Evolutionary conservation across 1,284 basidiomycete species (phyloP), one percentile per base, ranked within the genome.

Genomic region (Lignosus rhinocerotis): DNA sequence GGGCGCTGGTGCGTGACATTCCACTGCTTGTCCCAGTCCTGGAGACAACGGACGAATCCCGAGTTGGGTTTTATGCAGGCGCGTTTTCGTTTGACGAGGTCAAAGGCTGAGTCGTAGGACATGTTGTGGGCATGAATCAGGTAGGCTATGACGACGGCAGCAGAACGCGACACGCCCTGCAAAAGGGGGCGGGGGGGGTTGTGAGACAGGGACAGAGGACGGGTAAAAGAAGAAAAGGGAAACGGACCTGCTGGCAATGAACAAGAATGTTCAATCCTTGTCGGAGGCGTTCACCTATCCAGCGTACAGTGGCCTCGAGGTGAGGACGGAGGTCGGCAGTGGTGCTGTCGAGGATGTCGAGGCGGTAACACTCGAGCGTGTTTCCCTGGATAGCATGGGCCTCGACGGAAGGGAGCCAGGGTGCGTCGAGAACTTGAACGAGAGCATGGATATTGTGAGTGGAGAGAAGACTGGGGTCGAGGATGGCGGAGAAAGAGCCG

Each of bases 11-110:
- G 43, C 32, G 59, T 54, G 60, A 55, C 48, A n/a, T 59, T 59
- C 66, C 64, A 67, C 50, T 64, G 59, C 51, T 60, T 58, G 61
- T 69, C 68, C 68, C 68, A 69, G 48, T 69, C 68, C 57, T 69
- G 66, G 30, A 69, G 66, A 31, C 51, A 65, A 65, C 67, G 66
- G 51, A 76, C 75, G 67, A 76, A 76, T 6, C 86, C 87, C 10
- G 84, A 73, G 67, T 90, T 90, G 21, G 88, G 88, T 67, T 87
- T 85, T 64, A 88, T 78, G 69, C 88, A 90, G 10, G 84, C 79
- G 16, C 88, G 80, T 62, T 83, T 82, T 52, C 78, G 76, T 63
- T 81, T 81, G 58, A 88, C 78, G 61, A 84, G 76, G 1, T 80
- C 75, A 57, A 78, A 72, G 2, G 88, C 88, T 39, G 77, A 73